These are phyloP conservation scores for Lactifluus volemus DNA, from an alignment of 768 basidiomycete genomes.

Conservation along the genomic window DNA sequence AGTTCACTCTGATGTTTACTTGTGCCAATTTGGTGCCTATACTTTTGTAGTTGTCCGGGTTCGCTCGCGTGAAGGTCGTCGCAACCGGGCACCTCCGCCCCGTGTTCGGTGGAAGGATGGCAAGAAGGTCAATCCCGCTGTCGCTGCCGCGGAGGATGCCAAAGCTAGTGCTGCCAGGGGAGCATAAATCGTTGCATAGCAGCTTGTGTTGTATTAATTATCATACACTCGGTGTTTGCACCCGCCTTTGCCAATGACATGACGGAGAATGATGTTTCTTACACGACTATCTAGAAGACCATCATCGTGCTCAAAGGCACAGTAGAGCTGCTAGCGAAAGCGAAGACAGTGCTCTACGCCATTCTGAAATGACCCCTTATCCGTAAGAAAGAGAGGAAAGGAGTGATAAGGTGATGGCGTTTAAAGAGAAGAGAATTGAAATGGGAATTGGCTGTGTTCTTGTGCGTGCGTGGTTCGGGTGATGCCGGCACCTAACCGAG, in stretches of 20 bases:
- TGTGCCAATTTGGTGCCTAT: neutral
- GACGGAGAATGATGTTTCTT: slow-evolving; percentile 23
- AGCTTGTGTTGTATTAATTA: slow-evolving; percentile 17
- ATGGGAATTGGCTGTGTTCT: neutral
- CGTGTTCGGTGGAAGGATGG: slow-evolving; percentile 93
- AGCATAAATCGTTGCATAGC: slow-evolving; percentile 3
- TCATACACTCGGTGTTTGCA: slow-evolving; percentile 2
- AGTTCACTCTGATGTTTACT: slow-evolving; percentile 24
- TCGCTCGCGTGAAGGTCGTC: slow-evolving; percentile 87
- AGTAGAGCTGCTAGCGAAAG: slow-evolving; percentile 33
- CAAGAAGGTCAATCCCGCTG: slow-evolving; percentile 94
- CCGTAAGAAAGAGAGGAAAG: slow-evolving; percentile 21
- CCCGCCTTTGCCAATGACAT: too few species aligned
- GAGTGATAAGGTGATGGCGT: slow-evolving; percentile 29
- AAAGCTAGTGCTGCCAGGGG: slow-evolving; percentile 41
- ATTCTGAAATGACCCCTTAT: slow-evolving; percentile 24
- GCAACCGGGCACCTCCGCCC: slow-evolving; percentile 96
- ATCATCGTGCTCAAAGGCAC: slow-evolving; percentile 26
- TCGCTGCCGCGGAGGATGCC: slow-evolving; percentile 85
- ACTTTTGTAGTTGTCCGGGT: slow-evolving; percentile 80
- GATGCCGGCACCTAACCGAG: neutral
- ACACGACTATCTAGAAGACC: slow-evolving; percentile 33
- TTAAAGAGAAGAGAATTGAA: neutral
- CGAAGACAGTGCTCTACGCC: slow-evolving; percentile 26
- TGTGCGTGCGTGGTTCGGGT: neutral